Evolutionary conservation across 306 rosid species (phyloP).

Genomic region (Castanopsis chinensis): DNA sequence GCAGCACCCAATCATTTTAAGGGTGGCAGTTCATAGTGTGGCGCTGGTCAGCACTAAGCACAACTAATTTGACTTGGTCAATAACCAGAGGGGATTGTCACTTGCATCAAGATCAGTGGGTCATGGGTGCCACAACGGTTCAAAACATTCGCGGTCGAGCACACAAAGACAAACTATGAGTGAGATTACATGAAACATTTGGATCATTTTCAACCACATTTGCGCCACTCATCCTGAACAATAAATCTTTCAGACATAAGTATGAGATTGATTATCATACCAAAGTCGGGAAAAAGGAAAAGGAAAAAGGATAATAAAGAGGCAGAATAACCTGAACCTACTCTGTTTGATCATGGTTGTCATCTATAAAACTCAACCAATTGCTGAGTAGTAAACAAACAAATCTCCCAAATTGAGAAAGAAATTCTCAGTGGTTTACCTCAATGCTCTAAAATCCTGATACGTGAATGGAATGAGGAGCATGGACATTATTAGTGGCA

Average conservation of each 20-base stretch:
- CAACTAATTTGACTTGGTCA: slow-evolving; percentile 14
- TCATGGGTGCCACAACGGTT: slow-evolving; percentile 13
- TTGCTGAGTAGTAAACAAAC: no score
- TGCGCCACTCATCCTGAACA: slow-evolving; percentile 9
- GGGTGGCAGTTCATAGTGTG: neutral
- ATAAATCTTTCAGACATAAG: slow-evolving; percentile 4
- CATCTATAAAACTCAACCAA: neutral
- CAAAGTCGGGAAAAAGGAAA: neutral
- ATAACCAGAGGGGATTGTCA: slow-evolving; percentile 18
- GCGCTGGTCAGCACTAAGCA: slow-evolving; percentile 17
- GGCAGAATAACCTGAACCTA: neutral
- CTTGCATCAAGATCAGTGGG: slow-evolving; percentile 27
- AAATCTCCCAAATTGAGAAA: no score
- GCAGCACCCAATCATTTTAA: slow-evolving; percentile 7
- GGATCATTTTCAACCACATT: slow-evolving; percentile 18
- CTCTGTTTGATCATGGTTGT: neutral
- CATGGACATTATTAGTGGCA: no score
- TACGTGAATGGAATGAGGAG: no score
- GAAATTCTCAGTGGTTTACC: no score
- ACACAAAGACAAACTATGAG: slow-evolving; percentile 18
- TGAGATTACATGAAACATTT: slow-evolving; percentile 19
- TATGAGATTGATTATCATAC: neutral
- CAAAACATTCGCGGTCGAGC: slow-evolving; percentile 26
- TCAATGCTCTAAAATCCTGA: no score
- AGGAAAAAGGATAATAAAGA: neutral